Percentiles rank a stretch among this genome's conserved stretches.
These are phyloP conservation scores for Triticum monococcum DNA, from an alignment of 176 grass and related monocot genomes.

Conservation along the genomic window DNA sequence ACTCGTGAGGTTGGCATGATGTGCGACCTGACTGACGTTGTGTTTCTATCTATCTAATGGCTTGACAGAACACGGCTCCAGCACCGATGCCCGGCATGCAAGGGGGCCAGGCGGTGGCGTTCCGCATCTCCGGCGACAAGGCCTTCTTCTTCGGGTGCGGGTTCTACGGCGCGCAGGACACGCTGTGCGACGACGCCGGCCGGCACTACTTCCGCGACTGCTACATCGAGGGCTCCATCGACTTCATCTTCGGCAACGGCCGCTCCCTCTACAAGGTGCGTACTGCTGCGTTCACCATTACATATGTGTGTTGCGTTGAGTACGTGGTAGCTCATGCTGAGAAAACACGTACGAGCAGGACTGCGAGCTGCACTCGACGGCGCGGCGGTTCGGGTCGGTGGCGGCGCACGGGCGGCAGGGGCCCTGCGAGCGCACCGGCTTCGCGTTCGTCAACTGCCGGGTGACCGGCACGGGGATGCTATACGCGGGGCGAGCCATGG, in stretches of 20 bases:
- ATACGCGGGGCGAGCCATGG: conserved; percentile 93
- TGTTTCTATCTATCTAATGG: not conserved
- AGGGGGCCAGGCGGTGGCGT: conserved; percentile 90
- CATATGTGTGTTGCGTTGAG: too few species aligned
- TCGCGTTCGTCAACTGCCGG: conserved; percentile 87
- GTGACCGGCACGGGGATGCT: conserved; percentile 77
- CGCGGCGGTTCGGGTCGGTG: conserved; percentile 63
- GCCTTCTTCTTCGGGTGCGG: conserved; percentile 93
- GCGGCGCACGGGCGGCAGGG: conserved; percentile 72
- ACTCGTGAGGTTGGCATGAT: not conserved
- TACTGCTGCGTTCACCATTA: not conserved
- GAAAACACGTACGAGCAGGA: conserved; percentile 23
- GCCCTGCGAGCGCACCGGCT: conserved; percentile 87
- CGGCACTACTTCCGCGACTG: conserved; percentile 97
- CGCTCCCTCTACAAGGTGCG: conserved; percentile 90
- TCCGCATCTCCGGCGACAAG: conserved; percentile 95
- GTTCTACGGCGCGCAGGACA: conserved; percentile 98
- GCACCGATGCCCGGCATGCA: conserved; percentile 82
- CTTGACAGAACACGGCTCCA: conserved; percentile 83
- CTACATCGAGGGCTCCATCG: conserved; percentile 93
- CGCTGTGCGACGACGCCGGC: conserved; percentile 87
- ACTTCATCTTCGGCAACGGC: conserved; percentile 97
- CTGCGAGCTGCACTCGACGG: conserved; percentile 84
- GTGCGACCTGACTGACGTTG: not conserved
- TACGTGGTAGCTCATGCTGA: not conserved